A percentile compares a stretch with the other conserved stretches of the same genome.
phyloP scores from a whole-genome alignment of 768 basidiomycete species.

The Leccinum rimulosum region DNA sequence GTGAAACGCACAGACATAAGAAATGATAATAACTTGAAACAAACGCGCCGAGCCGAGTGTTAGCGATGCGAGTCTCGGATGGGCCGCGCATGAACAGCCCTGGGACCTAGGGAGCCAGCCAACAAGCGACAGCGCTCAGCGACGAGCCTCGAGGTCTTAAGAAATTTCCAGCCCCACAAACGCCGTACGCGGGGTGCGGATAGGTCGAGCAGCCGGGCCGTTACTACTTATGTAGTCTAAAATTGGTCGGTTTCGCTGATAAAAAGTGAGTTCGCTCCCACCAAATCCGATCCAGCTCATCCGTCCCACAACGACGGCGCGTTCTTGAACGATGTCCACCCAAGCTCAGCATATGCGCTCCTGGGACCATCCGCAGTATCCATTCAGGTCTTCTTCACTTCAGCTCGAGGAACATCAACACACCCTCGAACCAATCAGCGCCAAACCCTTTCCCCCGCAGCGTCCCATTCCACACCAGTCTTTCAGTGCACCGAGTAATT shows the following conservation, averaged over 20 bases:
- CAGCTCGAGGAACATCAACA: constrained; percentile 30
- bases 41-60: background rate
- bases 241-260: background rate
- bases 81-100: background rate
- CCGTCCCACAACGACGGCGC: background rate
- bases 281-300: background rate
- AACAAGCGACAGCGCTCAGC: background rate
- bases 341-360: constrained; percentile 14
- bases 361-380: constrained; percentile 21
- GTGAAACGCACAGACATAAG: too few species aligned
- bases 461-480: constrained; percentile 6
- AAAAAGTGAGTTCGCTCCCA: constrained; percentile 5
- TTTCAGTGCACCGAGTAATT: constrained; percentile 6
- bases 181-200: background rate
- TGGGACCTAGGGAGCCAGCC: background rate
- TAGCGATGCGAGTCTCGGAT: background rate
- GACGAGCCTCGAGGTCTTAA: background rate
- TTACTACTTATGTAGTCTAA: background rate
- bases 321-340: constrained; percentile 20
- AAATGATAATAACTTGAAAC: background rate
- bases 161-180: background rate
- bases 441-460: constrained; percentile 13
- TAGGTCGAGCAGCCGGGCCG: constrained; percentile 12
- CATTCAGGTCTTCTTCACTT: constrained; percentile 14
- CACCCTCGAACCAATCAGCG: constrained; percentile 11